Conservation (phyloP, 495 filamentous ascomycete genomes). For the Aspergillus cristatus region DNA sequence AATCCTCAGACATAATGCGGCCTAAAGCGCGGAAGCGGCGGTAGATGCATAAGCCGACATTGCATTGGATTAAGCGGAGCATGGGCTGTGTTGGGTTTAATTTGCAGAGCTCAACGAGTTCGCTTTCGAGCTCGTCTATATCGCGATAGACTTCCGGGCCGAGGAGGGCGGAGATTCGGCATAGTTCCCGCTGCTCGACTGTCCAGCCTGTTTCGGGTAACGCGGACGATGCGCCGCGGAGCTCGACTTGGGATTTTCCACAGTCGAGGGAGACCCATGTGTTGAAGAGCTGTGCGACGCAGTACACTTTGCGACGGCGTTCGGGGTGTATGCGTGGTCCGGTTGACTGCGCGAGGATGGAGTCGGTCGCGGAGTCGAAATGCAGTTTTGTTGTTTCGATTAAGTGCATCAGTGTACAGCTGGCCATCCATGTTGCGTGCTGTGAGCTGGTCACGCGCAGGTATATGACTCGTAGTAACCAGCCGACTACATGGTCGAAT, state of each 20-base stretch:
- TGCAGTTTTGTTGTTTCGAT: slow-evolving; percentile 31
- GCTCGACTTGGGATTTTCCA: slow-evolving; percentile 18
- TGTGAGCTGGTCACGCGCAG: slow-evolving; percentile 29
- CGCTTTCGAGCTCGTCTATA: slow-evolving; percentile 5
- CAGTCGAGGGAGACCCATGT: slow-evolving; percentile 24
- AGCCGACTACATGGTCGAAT: slow-evolving; percentile 24
- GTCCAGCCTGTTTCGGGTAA: neutral
- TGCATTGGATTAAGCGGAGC: neutral
- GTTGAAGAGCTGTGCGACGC: slow-evolving; percentile 20
- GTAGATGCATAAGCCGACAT: slow-evolving; percentile 1
- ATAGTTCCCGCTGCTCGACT: slow-evolving; percentile 3
- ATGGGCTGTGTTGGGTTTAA: slow-evolving; percentile 1
- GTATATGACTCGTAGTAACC: slow-evolving; percentile 33
- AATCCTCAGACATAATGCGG: slow-evolving; percentile 4
- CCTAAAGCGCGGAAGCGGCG: slow-evolving; percentile 4
- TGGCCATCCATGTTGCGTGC: slow-evolving; percentile 34
- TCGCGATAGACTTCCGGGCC: slow-evolving; percentile 3
- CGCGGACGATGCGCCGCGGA: slow-evolving; percentile 10
- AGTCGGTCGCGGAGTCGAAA: slow-evolving; percentile 12
- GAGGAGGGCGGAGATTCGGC: slow-evolving; percentile 6
- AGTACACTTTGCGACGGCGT: slow-evolving; percentile 11
- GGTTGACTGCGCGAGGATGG: neutral
- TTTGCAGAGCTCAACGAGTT: neutral
- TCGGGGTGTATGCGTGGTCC: slow-evolving; percentile 2
- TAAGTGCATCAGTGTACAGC: slow-evolving; percentile 31